phyloP scores from a whole-genome alignment of 202 grass and related monocot species.

The Dendrocalamus latiflorus region DNA sequence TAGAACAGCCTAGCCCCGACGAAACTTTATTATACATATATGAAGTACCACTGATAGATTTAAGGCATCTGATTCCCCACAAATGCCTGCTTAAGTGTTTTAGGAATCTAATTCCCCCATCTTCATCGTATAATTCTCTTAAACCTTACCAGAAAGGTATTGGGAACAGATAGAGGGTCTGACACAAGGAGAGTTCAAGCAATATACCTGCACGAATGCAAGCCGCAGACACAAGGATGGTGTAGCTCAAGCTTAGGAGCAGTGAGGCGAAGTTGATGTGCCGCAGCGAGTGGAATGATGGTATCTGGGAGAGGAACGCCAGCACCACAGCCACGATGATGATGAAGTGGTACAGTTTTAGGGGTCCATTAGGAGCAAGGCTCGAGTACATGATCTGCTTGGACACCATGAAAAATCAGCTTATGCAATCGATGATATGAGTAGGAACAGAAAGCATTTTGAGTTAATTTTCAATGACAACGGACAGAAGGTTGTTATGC shows the following conservation, averaged over 20 bases:
- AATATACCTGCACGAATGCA: constrained; percentile 80
- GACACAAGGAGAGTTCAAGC: constrained; percentile 23
- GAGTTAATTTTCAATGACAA: not conserved
- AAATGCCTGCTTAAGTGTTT: constrained; percentile 10
- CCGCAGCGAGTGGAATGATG: constrained; percentile 92
- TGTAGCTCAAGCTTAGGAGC: constrained; percentile 75
- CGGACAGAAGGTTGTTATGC: not conserved
- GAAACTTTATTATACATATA: not conserved
- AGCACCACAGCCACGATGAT: constrained; percentile 70
- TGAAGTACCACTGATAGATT: not conserved
- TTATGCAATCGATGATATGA: constrained; percentile 1
- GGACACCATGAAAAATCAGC: constrained; percentile 18
- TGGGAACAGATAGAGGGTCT: not conserved
- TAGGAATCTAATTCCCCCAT: constrained; percentile 19
- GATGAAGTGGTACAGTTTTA: constrained; percentile 93
- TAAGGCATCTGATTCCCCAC: constrained; percentile 20
- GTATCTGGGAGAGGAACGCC: constrained; percentile 81
- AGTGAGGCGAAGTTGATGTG: constrained; percentile 85
- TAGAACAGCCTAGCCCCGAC: not conserved
- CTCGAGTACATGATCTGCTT: constrained; percentile 90
- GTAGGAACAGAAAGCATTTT: not conserved
- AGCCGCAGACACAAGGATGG: constrained; percentile 61
- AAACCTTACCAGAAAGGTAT: not conserved
- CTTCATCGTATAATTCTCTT: not conserved
- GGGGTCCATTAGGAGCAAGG: constrained; percentile 55